Conservation (phyloP, 495 filamentous ascomycete species). For the Penicillium crystallinum region DNA sequence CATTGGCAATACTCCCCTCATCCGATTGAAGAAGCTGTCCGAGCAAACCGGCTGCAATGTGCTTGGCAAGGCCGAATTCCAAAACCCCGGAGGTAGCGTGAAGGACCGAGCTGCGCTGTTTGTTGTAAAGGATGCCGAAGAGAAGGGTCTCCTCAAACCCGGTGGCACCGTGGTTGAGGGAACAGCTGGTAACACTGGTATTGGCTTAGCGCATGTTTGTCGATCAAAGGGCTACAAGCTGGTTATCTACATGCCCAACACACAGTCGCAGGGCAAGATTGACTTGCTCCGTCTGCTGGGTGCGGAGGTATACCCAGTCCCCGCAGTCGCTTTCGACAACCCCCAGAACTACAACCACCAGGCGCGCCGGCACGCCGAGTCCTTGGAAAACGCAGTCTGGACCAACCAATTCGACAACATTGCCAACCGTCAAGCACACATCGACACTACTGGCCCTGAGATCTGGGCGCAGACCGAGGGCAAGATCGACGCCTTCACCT, state of each 20-base stretch:
- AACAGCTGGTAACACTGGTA: conserved; percentile 96
- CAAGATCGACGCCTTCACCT: conserved; percentile 88
- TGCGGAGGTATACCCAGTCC: conserved; percentile 97
- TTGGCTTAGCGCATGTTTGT: conserved; percentile 95
- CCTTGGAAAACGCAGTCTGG: conserved; percentile 87
- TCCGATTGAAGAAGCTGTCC: conserved; percentile 81
- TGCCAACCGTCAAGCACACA: conserved; percentile 88
- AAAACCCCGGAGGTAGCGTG: conserved; percentile 93
- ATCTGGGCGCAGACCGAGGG: conserved; percentile 93
- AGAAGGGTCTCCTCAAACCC: conserved; percentile 69
- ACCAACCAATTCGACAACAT: conserved; percentile 98
- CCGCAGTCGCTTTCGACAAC: conserved; percentile 93
- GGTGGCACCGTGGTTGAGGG: conserved; percentile 96
- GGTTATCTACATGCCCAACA: conserved; percentile 99
- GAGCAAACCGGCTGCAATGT: conserved; percentile 90
- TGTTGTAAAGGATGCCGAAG: conserved; percentile 89
- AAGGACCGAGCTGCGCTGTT: conserved; percentile 96
- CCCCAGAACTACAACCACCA: conserved; percentile 98
- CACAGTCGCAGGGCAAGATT: conserved; percentile 96
- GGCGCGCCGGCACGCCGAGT: conserved; percentile 80
- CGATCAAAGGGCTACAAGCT: conserved; percentile 87
- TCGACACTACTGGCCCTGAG: conserved; percentile 95
- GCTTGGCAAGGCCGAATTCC: conserved; percentile 96
- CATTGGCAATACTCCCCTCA: conserved; percentile 95
- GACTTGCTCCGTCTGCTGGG: conserved; percentile 87